A percentile compares a stretch with the other conserved stretches of the same genome.
These are phyloP conservation scores for Phytophthora kernoviae DNA, from an alignment of 352 stramenopile species.

Conservation along the genomic window DNA sequence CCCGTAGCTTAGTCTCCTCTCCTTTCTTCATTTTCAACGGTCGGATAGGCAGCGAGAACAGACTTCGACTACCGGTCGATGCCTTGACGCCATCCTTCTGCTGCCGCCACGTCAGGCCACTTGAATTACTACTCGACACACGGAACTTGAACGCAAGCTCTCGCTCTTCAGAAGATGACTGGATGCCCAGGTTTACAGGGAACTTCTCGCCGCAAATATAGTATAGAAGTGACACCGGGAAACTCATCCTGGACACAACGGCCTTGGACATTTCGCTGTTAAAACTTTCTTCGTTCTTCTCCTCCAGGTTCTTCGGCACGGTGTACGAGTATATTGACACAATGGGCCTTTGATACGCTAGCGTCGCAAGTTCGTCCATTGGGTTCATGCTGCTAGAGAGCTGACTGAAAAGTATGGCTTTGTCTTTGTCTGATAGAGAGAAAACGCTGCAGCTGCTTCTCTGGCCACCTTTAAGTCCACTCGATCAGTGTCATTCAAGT, in stretches of 20 bases:
- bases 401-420: conserved; percentile 62
- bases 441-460: conserved; percentile 44
- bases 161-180: conserved; percentile 22
- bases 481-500: conserved; percentile 50
- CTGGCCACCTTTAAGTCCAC: conserved; percentile 62
- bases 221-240: conserved; percentile 74
- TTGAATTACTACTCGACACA: conserved; percentile 49
- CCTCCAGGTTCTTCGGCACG: conserved; percentile 16
- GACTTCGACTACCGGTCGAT: conserved; percentile 57
- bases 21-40: conserved; percentile 28
- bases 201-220: conserved; percentile 81
- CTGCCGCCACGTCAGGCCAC: conserved; percentile 58
- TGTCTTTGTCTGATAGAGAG: conserved; percentile 47
- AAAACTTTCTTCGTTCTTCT: conserved; percentile 8
- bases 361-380: conserved; percentile 59
- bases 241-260: conserved; percentile 56
- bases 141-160: conserved; percentile 56
- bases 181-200: conserved; percentile 68
- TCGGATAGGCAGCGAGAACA: conserved; percentile 74
- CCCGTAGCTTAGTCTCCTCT: conserved; percentile 41
- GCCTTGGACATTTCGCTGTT: conserved; percentile 28
- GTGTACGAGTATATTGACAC: conserved; percentile 68
- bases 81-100: conserved; percentile 67
- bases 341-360: conserved; percentile 54
- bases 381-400: conserved; percentile 30